A percentile compares a stretch with the other conserved stretches of the same genome.
Evolutionary conservation across 192 early-diverging fungal genomes (phyloP).

Genomic region (Coemansia sp.): DNA sequence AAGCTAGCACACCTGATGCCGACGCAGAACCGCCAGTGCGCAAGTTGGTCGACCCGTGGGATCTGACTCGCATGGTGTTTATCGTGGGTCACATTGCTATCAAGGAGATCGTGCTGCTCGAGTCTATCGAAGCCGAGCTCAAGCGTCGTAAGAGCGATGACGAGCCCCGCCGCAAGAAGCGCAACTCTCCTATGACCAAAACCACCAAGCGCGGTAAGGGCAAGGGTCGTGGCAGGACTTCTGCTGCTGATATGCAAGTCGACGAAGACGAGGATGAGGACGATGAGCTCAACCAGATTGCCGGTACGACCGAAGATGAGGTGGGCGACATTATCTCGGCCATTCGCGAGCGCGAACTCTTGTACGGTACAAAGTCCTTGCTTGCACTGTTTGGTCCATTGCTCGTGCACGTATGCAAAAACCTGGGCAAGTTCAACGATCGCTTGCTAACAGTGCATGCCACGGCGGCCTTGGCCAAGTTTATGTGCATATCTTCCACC

Average conservation of each 20-base stretch:
- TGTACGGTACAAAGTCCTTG: conserved; percentile 79
- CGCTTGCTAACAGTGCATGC: conserved; percentile 87
- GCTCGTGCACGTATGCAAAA: conserved; percentile 77
- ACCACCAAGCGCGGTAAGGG: conserved; percentile 14
- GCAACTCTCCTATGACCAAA: conserved; percentile 26
- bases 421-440: conserved; percentile 81
- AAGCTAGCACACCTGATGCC: conserved; percentile 20
- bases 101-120: conserved; percentile 95
- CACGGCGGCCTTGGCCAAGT: conserved; percentile 86
- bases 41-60: conserved; percentile 62
- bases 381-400: conserved; percentile 82
- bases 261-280: conserved; percentile 52
- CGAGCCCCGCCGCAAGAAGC: conserved; percentile 49
- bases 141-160: conserved; percentile 73
- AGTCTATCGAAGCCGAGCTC: conserved; percentile 90
- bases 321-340: conserved; percentile 84
- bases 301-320: conserved; percentile 94
- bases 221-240: conserved; percentile 13
- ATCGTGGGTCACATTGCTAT: conserved; percentile 95
- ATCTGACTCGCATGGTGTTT: conserved; percentile 87
- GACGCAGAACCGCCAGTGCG: conserved; percentile 9
- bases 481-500: conserved; percentile 95
- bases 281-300: conserved; percentile 93
- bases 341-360: conserved; percentile 90
- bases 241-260: conserved; percentile 11